phyloP scores from a whole-genome alignment of 148 eudicot genomes.

The Rhododendron griersonianum region DNA sequence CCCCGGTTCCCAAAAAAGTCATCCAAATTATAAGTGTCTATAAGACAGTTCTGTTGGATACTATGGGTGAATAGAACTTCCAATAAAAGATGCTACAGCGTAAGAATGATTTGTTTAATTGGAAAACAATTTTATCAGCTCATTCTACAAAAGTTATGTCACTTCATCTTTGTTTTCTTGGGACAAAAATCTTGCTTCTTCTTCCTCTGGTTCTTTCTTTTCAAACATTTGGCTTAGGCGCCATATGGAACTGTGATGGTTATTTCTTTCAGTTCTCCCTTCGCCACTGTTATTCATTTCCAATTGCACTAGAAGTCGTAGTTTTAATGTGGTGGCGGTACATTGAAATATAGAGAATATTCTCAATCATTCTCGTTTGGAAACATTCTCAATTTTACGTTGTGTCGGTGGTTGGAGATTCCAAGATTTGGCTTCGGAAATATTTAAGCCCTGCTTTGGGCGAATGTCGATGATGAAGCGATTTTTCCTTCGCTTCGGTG shows the following conservation, averaged over 20 bases:
- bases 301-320: too few species aligned
- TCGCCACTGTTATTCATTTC: too few species aligned
- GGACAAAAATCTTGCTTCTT: neutral
- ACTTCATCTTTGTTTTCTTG: neutral
- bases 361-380: neutral
- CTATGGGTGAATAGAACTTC: too few species aligned
- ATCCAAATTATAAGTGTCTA: too few species aligned
- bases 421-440: neutral
- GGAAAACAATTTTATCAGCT: neutral
- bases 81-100: neutral
- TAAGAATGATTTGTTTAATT: neutral
- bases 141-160: neutral
- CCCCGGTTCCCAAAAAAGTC: too few species aligned
- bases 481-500: neutral
- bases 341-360: neutral
- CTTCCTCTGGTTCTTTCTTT: neutral
- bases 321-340: neutral
- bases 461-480: neutral
- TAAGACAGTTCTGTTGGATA: too few species aligned
- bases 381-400: neutral
- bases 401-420: neutral
- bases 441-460: neutral
- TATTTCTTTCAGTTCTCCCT: neutral
- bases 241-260: neutral
- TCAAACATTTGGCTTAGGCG: neutral